Percentiles rank a stretch among this genome's conserved stretches.
phyloP scores from a whole-genome alignment of 257 asterid species.

The Scutellaria galericulata region DNA sequence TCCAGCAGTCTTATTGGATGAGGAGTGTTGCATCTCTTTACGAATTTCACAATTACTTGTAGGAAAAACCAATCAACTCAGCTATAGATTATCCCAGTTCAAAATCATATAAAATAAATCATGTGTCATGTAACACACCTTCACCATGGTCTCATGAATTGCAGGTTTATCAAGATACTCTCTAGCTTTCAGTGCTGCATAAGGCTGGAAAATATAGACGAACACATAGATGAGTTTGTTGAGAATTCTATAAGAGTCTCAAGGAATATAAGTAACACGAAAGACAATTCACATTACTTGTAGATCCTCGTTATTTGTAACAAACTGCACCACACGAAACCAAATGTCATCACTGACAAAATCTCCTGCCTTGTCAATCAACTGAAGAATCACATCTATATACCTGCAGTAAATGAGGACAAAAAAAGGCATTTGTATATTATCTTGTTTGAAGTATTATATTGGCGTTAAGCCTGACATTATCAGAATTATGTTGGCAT shows the following conservation, averaged over 20 bases:
- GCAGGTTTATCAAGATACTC: slow-evolving; percentile 95
- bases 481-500: neutral
- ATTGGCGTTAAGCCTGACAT: neutral
- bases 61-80: neutral
- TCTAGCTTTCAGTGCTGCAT: slow-evolving; percentile 91
- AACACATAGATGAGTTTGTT: slow-evolving; percentile 22
- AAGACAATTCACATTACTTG: slow-evolving; percentile 56
- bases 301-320: slow-evolving; percentile 90
- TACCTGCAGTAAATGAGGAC: slow-evolving; percentile 59
- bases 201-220: slow-evolving; percentile 58
- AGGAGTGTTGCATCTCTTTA: slow-evolving; percentile 9
- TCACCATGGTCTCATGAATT: slow-evolving; percentile 94
- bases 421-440: neutral
- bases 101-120: slow-evolving; percentile 7
- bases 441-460: slow-evolving; percentile 18
- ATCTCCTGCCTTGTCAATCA: slow-evolving; percentile 98
- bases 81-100: slow-evolving; percentile 7
- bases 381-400: slow-evolving; percentile 94
- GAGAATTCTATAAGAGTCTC: slow-evolving; percentile 11
- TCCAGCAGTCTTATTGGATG: neutral
- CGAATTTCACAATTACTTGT: slow-evolving; percentile 5
- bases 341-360: slow-evolving; percentile 97
- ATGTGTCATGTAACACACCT: slow-evolving; percentile 54
- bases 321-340: slow-evolving; percentile 98
- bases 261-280: slow-evolving; percentile 22